These are phyloP conservation scores for Clitoria ternatea DNA, from an alignment of 306 rosid genomes.

Conservation along the genomic window DNA sequence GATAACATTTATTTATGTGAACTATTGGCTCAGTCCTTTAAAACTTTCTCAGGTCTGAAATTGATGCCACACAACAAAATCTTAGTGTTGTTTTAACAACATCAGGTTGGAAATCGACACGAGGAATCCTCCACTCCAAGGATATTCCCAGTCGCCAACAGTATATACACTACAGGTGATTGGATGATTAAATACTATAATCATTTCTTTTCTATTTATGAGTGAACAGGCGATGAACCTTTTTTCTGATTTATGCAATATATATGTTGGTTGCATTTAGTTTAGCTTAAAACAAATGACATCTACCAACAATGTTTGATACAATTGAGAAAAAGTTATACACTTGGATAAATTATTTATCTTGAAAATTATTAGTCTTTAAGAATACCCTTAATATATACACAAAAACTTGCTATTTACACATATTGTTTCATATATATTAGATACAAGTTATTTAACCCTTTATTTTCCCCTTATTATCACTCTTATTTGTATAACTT, in stretches of 20 bases:
- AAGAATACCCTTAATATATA: too few species aligned
- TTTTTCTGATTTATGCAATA: not conserved
- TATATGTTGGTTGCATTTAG: not conserved
- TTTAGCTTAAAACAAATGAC: too few species aligned
- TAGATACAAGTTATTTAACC: not conserved
- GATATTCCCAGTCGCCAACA: slow-evolving; percentile 36
- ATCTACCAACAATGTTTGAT: too few species aligned
- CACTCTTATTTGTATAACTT: too few species aligned
- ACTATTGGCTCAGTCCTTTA: not conserved
- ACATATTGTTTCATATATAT: not conserved
- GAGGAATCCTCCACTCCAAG: slow-evolving; percentile 17
- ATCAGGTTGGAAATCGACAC: slow-evolving; percentile 21
- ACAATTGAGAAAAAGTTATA: too few species aligned
- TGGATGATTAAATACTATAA: too few species aligned
- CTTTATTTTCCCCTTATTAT: not conserved
- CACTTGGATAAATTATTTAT: too few species aligned
- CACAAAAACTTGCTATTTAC: not conserved
- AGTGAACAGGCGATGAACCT: too few species aligned
- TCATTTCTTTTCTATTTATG: too few species aligned
- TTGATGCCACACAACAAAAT: slow-evolving; percentile 20
- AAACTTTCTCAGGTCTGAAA: slow-evolving; percentile 12
- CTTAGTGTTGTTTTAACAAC: slow-evolving; percentile 2
- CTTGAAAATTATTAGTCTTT: too few species aligned
- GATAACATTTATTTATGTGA: slow-evolving; percentile 1
- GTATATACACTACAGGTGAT: slow-evolving; percentile 25